phyloP scores from a whole-genome alignment of 192 early-diverging fungal species.

The Helicostylum pulchrum region DNA sequence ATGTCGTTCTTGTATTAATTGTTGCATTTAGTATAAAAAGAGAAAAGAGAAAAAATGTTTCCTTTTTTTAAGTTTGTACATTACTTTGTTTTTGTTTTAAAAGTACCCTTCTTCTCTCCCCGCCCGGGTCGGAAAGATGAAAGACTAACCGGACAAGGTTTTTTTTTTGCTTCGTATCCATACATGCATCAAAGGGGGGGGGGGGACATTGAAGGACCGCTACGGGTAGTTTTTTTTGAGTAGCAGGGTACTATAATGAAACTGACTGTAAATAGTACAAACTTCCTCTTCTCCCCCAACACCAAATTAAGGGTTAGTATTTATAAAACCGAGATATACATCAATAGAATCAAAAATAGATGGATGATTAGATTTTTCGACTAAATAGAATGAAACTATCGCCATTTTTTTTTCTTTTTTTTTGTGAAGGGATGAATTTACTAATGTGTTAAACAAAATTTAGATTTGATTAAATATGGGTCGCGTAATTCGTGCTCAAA shows the following conservation, averaged over 20 bases:
- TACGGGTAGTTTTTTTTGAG: too few species aligned
- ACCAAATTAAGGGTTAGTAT: slow-evolving; percentile 6
- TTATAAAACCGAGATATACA: not conserved
- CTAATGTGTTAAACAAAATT: not conserved
- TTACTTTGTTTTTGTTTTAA: too few species aligned
- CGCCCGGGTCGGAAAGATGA: too few species aligned
- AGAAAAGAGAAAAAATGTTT: too few species aligned
- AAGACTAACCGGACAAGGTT: too few species aligned
- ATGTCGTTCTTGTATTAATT: slow-evolving; percentile 7
- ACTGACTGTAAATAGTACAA: not conserved
- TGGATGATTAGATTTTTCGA: not conserved
- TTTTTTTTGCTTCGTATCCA: too few species aligned
- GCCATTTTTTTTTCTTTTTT: not conserved
- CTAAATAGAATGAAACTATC: not conserved
- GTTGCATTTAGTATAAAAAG: not conserved
- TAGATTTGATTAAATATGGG: slow-evolving; percentile 66
- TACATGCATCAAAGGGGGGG: not conserved
- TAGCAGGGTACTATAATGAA: not conserved
- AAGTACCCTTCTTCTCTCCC: too few species aligned
- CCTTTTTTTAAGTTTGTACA: too few species aligned
- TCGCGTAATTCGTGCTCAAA: slow-evolving; percentile 98
- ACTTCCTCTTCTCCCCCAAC: slow-evolving; percentile 4
- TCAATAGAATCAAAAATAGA: slow-evolving; percentile 5
- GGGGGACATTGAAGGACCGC: not conserved
- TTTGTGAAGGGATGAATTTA: not conserved